Evolutionary conservation across 345 rosid genomes (phyloP).

Genomic region (Cardamine resedifolia): DNA sequence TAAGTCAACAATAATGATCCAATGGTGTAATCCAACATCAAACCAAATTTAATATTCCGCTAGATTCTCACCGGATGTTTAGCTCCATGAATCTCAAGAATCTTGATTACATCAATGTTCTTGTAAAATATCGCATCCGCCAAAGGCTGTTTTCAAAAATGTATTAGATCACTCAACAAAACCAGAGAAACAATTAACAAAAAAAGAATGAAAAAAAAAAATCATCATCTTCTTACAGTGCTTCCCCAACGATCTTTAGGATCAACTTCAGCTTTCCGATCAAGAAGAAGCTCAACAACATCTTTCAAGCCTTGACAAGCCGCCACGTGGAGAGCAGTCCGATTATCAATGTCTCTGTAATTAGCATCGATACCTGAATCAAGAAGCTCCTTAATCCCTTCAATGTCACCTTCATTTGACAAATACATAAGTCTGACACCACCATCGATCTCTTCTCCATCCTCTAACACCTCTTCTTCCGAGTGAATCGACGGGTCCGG

Average conservation of each 20-base stretch:
- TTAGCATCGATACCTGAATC: slow-evolving; percentile 71
- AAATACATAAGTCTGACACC: slow-evolving; percentile 72
- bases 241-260: slow-evolving; percentile 91
- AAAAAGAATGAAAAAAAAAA: background rate
- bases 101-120: slow-evolving; percentile 70
- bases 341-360: slow-evolving; percentile 76
- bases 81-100: slow-evolving; percentile 81
- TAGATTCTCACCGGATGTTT: slow-evolving; percentile 63
- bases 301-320: slow-evolving; percentile 78
- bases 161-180: slow-evolving; percentile 26
- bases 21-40: background rate
- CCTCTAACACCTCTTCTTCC: slow-evolving; percentile 49
- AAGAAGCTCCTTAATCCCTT: slow-evolving; percentile 63
- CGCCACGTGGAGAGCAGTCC: slow-evolving; percentile 88
- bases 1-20: background rate
- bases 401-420: slow-evolving; percentile 72
- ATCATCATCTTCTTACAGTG: slow-evolving; percentile 55
- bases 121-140: slow-evolving; percentile 90
- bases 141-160: slow-evolving; percentile 61
- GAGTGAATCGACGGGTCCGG: slow-evolving; percentile 43
- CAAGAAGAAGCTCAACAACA: slow-evolving; percentile 59
- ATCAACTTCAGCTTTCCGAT: slow-evolving; percentile 57
- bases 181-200: background rate
- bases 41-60: background rate
- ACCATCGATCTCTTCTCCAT: slow-evolving; percentile 44